Percentiles rank a stretch among this genome's conserved stretches.
These are phyloP conservation scores for Hibiscus mutabilis DNA, from an alignment of 345 rosid genomes.

Conservation along the genomic window DNA sequence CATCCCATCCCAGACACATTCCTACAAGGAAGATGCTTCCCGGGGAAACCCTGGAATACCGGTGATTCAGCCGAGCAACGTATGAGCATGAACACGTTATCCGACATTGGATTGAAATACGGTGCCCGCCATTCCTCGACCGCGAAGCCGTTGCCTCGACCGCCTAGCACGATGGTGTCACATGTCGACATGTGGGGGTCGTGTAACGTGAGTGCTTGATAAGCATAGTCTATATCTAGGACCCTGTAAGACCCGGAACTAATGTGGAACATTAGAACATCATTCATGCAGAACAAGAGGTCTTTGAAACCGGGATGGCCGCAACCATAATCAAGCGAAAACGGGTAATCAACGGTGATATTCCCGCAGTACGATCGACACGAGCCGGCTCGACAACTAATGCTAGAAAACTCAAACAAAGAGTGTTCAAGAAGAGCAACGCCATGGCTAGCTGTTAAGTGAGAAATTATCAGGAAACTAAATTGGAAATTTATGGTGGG, in stretches of 20 bases:
- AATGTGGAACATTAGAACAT: constrained; percentile 80
- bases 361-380: constrained; percentile 87
- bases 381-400: constrained; percentile 9
- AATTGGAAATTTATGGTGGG: neutral
- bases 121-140: constrained; percentile 71
- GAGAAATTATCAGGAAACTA: neutral
- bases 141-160: constrained; percentile 76
- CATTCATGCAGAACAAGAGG: constrained; percentile 75
- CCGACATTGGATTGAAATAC: constrained; percentile 58
- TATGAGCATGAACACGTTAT: constrained; percentile 81
- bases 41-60: constrained; percentile 82
- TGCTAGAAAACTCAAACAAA: constrained; percentile 10
- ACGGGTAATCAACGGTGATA: constrained; percentile 74
- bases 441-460: constrained; percentile 14
- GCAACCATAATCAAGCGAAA: constrained; percentile 62
- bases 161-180: constrained; percentile 54
- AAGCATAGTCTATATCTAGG: constrained; percentile 41
- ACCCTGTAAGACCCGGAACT: constrained; percentile 62
- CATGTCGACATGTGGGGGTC: constrained; percentile 87
- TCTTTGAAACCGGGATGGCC: constrained; percentile 88
- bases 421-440: constrained; percentile 5
- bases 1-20: constrained; percentile 94
- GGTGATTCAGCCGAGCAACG: constrained; percentile 80
- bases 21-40: constrained; percentile 67
- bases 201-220: constrained; percentile 59